Conservation (phyloP, 2,329 filamentous ascomycete genomes). For the Septoria petroselini region DNA sequence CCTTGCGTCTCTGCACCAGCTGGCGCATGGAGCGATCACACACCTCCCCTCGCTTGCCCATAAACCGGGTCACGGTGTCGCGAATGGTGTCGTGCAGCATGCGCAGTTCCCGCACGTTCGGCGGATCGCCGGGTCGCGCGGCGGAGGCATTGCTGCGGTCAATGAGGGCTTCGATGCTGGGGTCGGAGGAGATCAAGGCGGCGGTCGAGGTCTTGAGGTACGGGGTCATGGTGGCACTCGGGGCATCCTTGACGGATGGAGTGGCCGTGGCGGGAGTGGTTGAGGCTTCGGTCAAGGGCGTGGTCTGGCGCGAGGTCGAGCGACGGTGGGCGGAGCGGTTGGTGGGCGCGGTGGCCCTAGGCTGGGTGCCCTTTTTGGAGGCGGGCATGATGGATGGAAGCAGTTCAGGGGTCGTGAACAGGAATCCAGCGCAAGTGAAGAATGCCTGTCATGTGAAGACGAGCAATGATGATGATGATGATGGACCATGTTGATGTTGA, state of each 20-base stretch:
- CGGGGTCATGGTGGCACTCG: conserved; percentile 55
- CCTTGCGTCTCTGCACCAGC: conserved; percentile 63
- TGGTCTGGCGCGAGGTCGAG: conserved; percentile 74
- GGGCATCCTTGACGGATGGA: conserved; percentile 55
- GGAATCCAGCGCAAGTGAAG: not conserved
- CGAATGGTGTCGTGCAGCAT: conserved; percentile 65
- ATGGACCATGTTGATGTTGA: too few relatives aligned
- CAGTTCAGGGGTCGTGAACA: not conserved
- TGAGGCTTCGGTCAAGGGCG: conserved; percentile 53
- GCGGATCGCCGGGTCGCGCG: conserved; percentile 40
- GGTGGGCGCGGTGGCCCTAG: conserved; percentile 19
- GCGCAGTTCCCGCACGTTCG: conserved; percentile 62
- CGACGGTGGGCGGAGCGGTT: conserved; percentile 53
- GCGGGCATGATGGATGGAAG: conserved; percentile 24
- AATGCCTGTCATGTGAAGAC: too few relatives aligned
- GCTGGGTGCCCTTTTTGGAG: conserved; percentile 34
- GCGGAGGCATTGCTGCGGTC: conserved; percentile 58
- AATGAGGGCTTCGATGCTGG: conserved; percentile 67
- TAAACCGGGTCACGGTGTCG: conserved; percentile 46
- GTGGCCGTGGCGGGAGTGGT: conserved; percentile 55
- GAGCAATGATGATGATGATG: too few relatives aligned
- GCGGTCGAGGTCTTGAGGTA: conserved; percentile 61
- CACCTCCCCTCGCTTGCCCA: conserved; percentile 56
- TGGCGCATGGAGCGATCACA: conserved; percentile 73
- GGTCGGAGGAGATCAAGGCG: conserved; percentile 51